Evolutionary conservation across 257 asterid genomes (phyloP).

Genomic region (Mentha longifolia): DNA sequence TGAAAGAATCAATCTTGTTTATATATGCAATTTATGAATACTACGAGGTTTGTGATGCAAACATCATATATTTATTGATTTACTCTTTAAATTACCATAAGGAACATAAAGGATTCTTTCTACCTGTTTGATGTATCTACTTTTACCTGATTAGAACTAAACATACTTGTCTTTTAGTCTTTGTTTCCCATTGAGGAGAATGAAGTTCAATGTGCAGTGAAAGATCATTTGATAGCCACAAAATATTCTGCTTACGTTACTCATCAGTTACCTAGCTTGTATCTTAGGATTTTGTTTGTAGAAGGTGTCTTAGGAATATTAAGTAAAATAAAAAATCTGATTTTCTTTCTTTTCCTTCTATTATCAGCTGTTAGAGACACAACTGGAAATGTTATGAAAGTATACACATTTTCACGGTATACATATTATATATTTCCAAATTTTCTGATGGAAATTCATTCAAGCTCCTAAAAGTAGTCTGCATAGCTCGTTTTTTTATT

Average conservation of each 20-base stretch:
- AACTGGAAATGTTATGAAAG: constrained; percentile 4
- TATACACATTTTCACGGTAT: background rate
- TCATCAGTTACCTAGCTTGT: background rate
- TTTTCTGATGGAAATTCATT: constrained; percentile 17
- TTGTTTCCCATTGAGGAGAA: constrained; percentile 22
- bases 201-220: constrained; percentile 3
- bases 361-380: background rate
- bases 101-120: constrained; percentile 4
- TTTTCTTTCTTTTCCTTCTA: background rate
- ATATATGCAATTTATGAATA: constrained; percentile 20
- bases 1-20: constrained; percentile 13
- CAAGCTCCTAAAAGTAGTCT: background rate
- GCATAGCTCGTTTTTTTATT: background rate
- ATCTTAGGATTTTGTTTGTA: background rate
- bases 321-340: constrained; percentile 13
- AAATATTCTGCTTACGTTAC: constrained; percentile 19
- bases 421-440: background rate
- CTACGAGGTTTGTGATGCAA: constrained; percentile 3
- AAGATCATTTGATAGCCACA: constrained; percentile 15
- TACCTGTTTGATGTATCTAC: constrained; percentile 22
- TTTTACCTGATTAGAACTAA: constrained; percentile 4
- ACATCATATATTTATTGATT: background rate
- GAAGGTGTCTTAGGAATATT: background rate
- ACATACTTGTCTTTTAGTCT: constrained; percentile 2
- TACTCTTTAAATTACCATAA: constrained; percentile 7